A percentile compares a stretch with the other conserved stretches of the same genome.
Conservation (phyloP, 768 basidiomycete species). For the Phanerochaete carnosa region DNA sequence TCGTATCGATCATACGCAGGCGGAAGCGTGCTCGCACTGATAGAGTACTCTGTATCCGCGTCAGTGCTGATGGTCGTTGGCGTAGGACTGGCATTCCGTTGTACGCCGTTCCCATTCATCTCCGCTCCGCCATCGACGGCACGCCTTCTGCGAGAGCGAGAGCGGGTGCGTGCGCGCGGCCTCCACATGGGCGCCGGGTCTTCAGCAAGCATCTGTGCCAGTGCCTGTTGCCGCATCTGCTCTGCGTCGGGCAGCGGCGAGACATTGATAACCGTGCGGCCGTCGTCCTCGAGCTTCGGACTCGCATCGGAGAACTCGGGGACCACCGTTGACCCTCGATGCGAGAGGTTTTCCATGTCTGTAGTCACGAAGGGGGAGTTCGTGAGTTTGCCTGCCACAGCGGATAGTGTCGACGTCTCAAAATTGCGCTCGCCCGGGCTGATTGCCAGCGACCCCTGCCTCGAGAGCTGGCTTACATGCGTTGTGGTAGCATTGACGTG, state of each 20-base stretch:
- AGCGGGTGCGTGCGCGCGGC: neutral
- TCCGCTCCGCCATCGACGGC: neutral
- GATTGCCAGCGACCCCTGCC: too few relatives aligned
- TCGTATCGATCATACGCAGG: neutral
- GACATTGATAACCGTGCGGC: neutral
- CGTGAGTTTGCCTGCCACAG: too few relatives aligned
- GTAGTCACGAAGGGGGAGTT: too few relatives aligned
- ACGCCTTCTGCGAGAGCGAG: neutral
- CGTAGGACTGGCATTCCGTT: neutral
- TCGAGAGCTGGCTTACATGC: too few relatives aligned
- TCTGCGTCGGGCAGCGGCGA: neutral
- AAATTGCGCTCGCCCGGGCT: too few relatives aligned
- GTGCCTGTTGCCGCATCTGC: neutral
- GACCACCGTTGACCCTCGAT: too few relatives aligned
- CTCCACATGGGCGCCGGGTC: neutral
- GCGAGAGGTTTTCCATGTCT: too few relatives aligned
- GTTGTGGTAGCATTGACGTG: too few relatives aligned
- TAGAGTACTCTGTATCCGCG: neutral
- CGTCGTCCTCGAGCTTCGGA: neutral
- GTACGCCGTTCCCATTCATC: neutral
- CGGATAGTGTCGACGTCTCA: too few relatives aligned
- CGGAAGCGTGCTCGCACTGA: neutral
- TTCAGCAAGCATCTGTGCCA: neutral
- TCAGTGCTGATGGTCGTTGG: neutral
- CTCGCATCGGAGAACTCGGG: too few relatives aligned